Evolutionary conservation across 306 rosid species (phyloP), one percentile per base, ranked within the genome.

Genomic region (Benincasa hispida): DNA sequence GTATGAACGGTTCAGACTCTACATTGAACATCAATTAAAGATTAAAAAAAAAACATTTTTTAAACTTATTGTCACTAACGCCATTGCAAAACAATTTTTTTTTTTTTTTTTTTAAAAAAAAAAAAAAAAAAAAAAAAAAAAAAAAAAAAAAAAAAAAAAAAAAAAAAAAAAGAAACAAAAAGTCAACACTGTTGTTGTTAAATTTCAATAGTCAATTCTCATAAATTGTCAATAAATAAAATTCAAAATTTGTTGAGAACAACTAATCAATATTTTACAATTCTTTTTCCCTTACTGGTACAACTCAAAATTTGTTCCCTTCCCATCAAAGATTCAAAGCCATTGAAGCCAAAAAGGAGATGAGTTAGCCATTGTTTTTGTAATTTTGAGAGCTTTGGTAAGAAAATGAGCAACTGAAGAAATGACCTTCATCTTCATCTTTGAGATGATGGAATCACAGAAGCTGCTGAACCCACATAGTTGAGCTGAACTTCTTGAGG

Each of bases 401-500:
- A 67, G 32, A 41, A 67, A 67, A 22, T 6, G 54, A 25, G 15
- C 15, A 50, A 47, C 14, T 17, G 41, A 47, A 70, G 10, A 32
- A 47, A 47, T 27, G 39, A 21, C 18, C 51, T 45, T 13, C 51
- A 50, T 2, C 48, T 25, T 84, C 77, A 79, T 75, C 77, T 80
- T 81, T 78, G 59, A 47, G 70, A 37, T 25, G 84, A 75, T 21
- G 81, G 15, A 63, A 61, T 50, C 13, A 67, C 82, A 2, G 83
- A 18, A 58, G 84, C 73, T 39, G 76, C 60, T 30, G 88, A 77
- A 15, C 82, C 76, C 22, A 58, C 87, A 76, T 76, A 41, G 81
- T 42, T 87, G 77, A 91, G 82, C 34, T 80, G 87, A 57, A 91
- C 88, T 82, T 89, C 89, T 78, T 87, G 97, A 68, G 97, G 89